Evolutionary conservation across 2,329 filamentous ascomycete genomes (phyloP), one percentile per base, ranked within the genome.

Genomic region (Xylariaceae sp.): DNA sequence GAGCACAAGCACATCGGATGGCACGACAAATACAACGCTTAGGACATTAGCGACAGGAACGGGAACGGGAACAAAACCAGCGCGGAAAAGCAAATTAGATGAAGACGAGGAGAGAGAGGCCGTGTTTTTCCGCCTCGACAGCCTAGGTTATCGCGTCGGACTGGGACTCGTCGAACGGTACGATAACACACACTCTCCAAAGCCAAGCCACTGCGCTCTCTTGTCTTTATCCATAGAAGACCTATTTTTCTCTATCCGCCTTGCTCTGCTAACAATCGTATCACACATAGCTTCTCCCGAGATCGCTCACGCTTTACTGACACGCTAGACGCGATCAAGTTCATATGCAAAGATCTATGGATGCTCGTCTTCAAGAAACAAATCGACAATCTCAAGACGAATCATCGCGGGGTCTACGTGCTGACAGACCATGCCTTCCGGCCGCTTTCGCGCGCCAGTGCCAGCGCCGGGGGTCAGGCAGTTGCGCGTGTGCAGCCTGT

Each of bases 331-430:
- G 88, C 91, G 48, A 99, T 99, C 70, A 99, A 99, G 71, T 97
- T 99, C 68, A 79, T 99, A 48, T 99, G 94, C 81, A 99, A 99
- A 76, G 94, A 99, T 71, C 79, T 99, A 44, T 99, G 94, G 94
- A 91, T 85, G 35, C 79, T 97, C 26, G 83, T 96, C 12, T 99
- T 96, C 72, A 82, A 89, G 69, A 99, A 99, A 74, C 95, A 97
- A 71, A 89, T 99, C 67, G 94, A 99, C 73, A 99, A 99, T 70
- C 79, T 99, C 46, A 99, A 99, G 74, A 99, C 94, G 6, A 99
- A 99, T 69, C 94, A 99, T 70, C 79, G 94, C 65, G 94, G 94
- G 49, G 91, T 97, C 63, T 99, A 96, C 71, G 94, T 99, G 43
- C 76, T 99, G 50, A 97, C 92, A 11, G 94, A 99, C 73, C 91